phyloP scores from a whole-genome alignment of 352 stramenopile genomes.

The Bremia lactucae region DNA sequence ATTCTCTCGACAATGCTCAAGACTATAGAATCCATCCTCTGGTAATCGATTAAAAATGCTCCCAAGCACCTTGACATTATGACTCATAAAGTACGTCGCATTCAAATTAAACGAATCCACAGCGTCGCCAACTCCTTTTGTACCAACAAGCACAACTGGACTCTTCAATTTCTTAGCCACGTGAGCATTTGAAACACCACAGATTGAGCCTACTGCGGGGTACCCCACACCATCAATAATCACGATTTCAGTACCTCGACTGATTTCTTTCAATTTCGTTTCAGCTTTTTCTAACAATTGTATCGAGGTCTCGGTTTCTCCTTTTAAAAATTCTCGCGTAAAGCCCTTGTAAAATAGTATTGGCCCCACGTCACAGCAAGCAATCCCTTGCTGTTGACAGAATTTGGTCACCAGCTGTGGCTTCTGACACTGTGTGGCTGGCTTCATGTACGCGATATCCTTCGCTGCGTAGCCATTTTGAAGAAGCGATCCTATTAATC shows the following conservation, averaged over 20 bases:
- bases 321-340: slow-evolving; percentile 91
- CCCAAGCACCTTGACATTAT: slow-evolving; percentile 89
- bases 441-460: slow-evolving; percentile 97
- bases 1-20: slow-evolving; percentile 84
- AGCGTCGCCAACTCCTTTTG: slow-evolving; percentile 92
- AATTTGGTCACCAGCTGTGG: slow-evolving; percentile 90
- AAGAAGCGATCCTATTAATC: slow-evolving; percentile 86
- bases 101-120: slow-evolving; percentile 97
- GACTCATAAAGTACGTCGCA: slow-evolving; percentile 89
- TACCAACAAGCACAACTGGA: slow-evolving; percentile 91
- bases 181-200: slow-evolving; percentile 61
- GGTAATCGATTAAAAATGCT: slow-evolving; percentile 94
- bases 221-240: slow-evolving; percentile 97
- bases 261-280: slow-evolving; percentile 83
- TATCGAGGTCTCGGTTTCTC: slow-evolving; percentile 75
- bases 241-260: slow-evolving; percentile 84
- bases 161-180: slow-evolving; percentile 52
- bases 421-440: slow-evolving; percentile 94
- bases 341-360: slow-evolving; percentile 97
- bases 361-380: slow-evolving; percentile 84
- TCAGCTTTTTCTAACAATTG: slow-evolving; percentile 80
- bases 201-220: slow-evolving; percentile 81
- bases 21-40: slow-evolving; percentile 89
- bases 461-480: slow-evolving; percentile 38
- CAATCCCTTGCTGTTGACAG: slow-evolving; percentile 84